A percentile compares a stretch with the other conserved stretches of the same genome.
These are phyloP conservation scores for Lojkania enalia DNA, from an alignment of 2,329 filamentous ascomycete species.

Conservation along the genomic window DNA sequence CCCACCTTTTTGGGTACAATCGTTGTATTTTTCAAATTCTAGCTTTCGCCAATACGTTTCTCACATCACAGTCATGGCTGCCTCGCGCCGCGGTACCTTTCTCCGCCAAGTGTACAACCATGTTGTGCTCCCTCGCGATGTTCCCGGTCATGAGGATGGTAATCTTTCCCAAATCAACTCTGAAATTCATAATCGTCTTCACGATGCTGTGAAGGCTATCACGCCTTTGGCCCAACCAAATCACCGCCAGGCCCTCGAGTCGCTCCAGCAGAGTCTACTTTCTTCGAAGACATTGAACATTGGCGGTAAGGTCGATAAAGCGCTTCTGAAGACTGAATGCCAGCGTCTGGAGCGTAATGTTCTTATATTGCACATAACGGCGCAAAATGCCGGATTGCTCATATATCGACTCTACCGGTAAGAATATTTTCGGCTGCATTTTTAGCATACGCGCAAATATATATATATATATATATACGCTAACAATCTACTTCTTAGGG, in stretches of 20 bases:
- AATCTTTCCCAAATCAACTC: constrained; percentile 30
- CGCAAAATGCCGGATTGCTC: constrained; percentile 56
- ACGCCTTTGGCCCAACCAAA: constrained; percentile 13
- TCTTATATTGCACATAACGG: constrained; percentile 50
- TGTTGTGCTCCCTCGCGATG: constrained; percentile 43
- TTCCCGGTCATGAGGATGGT: constrained; percentile 42
- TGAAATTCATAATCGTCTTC: constrained; percentile 35
- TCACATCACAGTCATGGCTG: constrained; percentile 22
- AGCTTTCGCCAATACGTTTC: too few relatives aligned
- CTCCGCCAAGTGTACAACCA: constrained; percentile 41
- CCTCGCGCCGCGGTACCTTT: constrained; percentile 12
- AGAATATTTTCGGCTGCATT: constrained; percentile 9
- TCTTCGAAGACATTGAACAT: constrained; percentile 27
- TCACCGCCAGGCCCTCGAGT: constrained; percentile 16
- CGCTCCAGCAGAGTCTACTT: constrained; percentile 18
- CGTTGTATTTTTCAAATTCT: too few relatives aligned
- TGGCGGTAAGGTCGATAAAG: constrained; percentile 27
- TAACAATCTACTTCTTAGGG: too few relatives aligned
- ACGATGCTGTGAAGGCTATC: constrained; percentile 25
- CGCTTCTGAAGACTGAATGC: constrained; percentile 24
- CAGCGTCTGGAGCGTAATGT: constrained; percentile 17
- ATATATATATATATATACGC: too few relatives aligned
- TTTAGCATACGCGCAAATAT: not conserved
- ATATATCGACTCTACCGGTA: constrained; percentile 43
- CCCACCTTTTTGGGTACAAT: too few relatives aligned